phyloP scores from a whole-genome alignment of 257 asterid species.

The Solanum chilense region DNA sequence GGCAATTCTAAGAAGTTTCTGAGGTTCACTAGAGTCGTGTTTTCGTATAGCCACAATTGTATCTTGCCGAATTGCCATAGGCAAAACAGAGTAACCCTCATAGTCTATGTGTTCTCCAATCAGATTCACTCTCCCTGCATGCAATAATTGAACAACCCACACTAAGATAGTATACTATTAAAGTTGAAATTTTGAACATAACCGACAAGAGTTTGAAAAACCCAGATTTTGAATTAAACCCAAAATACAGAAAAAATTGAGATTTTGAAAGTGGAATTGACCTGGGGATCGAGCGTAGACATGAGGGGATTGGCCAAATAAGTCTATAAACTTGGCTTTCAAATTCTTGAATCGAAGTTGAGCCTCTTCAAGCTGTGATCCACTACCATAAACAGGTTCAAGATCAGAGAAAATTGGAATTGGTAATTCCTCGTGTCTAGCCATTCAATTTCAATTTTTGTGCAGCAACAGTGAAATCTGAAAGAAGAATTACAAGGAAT shows the following conservation, averaged over 20 bases:
- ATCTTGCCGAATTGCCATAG: constrained; percentile 97
- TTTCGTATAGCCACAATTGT: constrained; percentile 84
- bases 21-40: constrained; percentile 24
- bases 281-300: constrained; percentile 91
- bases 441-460: constrained; percentile 18
- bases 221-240: neutral
- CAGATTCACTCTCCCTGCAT: constrained; percentile 90
- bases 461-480: neutral
- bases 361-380: constrained; percentile 83
- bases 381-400: constrained; percentile 74
- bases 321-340: constrained; percentile 56
- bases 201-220: neutral
- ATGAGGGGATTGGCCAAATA: constrained; percentile 67
- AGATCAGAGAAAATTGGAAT: constrained; percentile 54
- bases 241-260: neutral
- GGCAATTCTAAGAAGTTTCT: constrained; percentile 48
- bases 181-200: neutral
- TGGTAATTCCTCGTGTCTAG: constrained; percentile 62
- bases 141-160: neutral
- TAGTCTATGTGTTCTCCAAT: constrained; percentile 98
- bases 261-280: neutral
- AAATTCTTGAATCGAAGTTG: constrained; percentile 53
- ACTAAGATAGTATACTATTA: neutral
- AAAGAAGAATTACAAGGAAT: neutral
- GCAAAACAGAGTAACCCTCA: constrained; percentile 97